These are phyloP conservation scores for Nitzschia sp. DNA, from an alignment of 108 stramenopile genomes.

Conservation along the genomic window DNA sequence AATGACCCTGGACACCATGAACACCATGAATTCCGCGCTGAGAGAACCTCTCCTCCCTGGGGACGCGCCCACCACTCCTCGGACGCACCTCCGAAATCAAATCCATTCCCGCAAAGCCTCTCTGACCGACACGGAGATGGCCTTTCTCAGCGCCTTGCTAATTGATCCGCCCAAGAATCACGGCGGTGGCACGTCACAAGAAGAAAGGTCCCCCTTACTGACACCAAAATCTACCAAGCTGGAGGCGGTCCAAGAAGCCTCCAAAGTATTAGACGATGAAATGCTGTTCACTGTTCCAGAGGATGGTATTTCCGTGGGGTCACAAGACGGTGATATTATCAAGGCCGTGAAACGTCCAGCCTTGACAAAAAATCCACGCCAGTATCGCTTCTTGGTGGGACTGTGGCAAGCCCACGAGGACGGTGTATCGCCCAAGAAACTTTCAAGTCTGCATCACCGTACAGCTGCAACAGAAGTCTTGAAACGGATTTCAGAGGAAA, in stretches of 20 bases:
- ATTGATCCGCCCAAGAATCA: slow-evolving; percentile 13
- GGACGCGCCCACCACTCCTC: not conserved
- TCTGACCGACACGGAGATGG: slow-evolving; percentile 22
- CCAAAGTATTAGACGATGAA: slow-evolving; percentile 25
- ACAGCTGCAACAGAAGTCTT: not conserved
- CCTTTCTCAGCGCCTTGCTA: slow-evolving; percentile 26
- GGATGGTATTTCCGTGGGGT: not conserved
- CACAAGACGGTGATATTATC: not conserved
- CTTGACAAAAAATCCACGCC: slow-evolving; percentile 1
- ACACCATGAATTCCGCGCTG: slow-evolving; percentile 4
- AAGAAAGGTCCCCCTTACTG: not conserved
- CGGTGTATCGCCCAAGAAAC: slow-evolving; percentile 32
- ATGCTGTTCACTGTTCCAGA: slow-evolving; percentile 32
- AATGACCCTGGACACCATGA: too few relatives aligned
- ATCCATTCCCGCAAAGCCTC: slow-evolving; percentile 16
- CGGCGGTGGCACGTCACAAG: not conserved
- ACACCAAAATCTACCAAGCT: not conserved
- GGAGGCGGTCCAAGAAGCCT: slow-evolving; percentile 7
- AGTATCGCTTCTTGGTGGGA: slow-evolving; percentile 26
- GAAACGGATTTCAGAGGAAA: not conserved
- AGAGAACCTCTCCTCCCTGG: not conserved
- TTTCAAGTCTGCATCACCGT: not conserved
- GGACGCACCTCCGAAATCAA: not conserved
- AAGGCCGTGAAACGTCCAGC: not conserved
- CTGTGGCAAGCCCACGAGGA: slow-evolving; percentile 54